These are phyloP conservation scores for Coleophoma cylindrospora DNA, from an alignment of 2,329 filamentous ascomycete genomes.

Conservation along the genomic window DNA sequence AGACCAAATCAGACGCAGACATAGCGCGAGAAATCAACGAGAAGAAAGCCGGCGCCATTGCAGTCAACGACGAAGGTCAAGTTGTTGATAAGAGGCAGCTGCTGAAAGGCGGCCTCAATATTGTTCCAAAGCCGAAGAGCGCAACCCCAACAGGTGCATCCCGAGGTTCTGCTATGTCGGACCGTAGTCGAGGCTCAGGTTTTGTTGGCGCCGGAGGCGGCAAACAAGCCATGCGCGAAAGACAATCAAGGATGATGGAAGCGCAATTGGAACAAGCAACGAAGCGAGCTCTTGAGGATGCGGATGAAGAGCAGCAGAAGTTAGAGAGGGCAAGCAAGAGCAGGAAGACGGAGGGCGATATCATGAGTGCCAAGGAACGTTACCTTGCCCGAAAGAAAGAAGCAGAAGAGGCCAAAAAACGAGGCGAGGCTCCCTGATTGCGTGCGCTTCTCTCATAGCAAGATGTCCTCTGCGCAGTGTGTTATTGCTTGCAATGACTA, in stretches of 20 bases:
- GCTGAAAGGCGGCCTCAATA: constrained; percentile 69
- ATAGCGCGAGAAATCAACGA: constrained; percentile 63
- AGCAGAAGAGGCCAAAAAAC: constrained; percentile 63
- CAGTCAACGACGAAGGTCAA: constrained; percentile 77
- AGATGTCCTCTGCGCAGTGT: no score
- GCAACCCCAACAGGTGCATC: constrained; percentile 20
- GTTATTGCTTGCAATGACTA: no score
- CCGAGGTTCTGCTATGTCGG: constrained; percentile 12
- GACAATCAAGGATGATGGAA: constrained; percentile 75
- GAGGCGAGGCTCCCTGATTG: constrained; percentile 23
- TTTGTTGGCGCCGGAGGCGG: constrained; percentile 40
- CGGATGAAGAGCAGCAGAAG: constrained; percentile 56
- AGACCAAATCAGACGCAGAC: constrained; percentile 54
- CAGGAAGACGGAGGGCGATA: constrained; percentile 71
- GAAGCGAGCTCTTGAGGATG: constrained; percentile 67
- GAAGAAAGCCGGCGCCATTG: constrained; percentile 51
- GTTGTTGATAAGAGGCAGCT: constrained; percentile 82
- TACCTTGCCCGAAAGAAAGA: constrained; percentile 75
- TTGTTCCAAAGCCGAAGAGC: constrained; percentile 57
- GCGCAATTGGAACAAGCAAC: constrained; percentile 69
- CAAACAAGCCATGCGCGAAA: constrained; percentile 65
- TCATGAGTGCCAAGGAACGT: constrained; percentile 72
- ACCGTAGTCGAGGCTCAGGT: constrained; percentile 24
- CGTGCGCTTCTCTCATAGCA: neutral
- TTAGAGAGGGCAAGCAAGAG: constrained; percentile 67